Percentiles rank a stretch among this genome's conserved stretches.
Evolutionary conservation across 1,284 basidiomycete species (phyloP).

Genomic region (Macrocystidia cucumis): DNA sequence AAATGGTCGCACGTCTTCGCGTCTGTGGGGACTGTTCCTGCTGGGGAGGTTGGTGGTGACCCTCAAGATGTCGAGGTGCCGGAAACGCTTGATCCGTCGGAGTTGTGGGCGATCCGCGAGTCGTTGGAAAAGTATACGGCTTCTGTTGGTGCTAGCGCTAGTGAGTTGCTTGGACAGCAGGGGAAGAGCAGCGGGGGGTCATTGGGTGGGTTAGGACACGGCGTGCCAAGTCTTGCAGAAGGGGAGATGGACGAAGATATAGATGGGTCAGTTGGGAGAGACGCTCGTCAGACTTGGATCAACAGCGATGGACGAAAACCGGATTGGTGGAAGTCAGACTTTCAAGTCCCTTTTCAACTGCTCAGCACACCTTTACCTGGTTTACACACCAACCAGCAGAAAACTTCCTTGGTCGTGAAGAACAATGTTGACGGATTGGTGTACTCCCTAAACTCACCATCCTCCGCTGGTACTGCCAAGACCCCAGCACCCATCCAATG

Average conservation of each 20-base stretch:
- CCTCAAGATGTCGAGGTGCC: constrained; percentile 67
- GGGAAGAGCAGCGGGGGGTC: too few species aligned
- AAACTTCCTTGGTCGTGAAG: constrained; percentile 60
- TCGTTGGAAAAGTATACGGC: constrained; percentile 80
- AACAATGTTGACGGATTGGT: constrained; percentile 79
- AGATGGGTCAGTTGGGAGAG: constrained; percentile 61
- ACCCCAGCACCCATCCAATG: too few species aligned
- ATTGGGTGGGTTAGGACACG: constrained; percentile 49
- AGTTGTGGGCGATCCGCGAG: constrained; percentile 74
- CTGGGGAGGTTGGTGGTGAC: constrained; percentile 18
- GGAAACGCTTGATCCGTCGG: constrained; percentile 84
- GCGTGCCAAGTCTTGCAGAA: constrained; percentile 68
- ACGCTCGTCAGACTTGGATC: constrained; percentile 58
- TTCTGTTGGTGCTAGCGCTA: constrained; percentile 48
- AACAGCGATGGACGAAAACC: constrained; percentile 37
- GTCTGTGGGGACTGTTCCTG: constrained; percentile 24
- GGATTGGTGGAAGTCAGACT: constrained; percentile 24
- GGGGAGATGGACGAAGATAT: constrained; percentile 84
- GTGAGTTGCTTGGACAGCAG: too few species aligned
- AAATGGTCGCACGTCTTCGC: constrained; percentile 85
- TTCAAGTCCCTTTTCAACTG: constrained; percentile 39
- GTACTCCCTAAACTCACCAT: constrained; percentile 38
- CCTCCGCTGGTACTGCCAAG: constrained; percentile 17
- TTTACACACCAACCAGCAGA: constrained; percentile 13
- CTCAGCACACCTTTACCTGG: constrained; percentile 62